phyloP scores from a whole-genome alignment of 1,139 yeast species.

The Pichia sp. region DNA sequence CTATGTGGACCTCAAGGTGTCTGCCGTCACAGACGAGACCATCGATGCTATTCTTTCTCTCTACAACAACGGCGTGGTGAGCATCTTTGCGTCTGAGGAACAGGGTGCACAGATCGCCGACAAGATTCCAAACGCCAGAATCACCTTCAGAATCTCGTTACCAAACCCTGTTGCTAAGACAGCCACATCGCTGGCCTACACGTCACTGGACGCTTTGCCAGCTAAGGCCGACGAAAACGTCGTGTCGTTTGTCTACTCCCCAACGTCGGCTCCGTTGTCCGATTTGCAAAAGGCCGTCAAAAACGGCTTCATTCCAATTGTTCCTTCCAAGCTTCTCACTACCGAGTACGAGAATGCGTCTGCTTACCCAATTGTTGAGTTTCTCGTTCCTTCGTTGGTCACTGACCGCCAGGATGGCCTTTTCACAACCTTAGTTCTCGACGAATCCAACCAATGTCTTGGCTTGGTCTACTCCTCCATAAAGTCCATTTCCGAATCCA shows the following conservation, averaged over 20 bases:
- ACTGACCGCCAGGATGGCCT: conserved; percentile 88
- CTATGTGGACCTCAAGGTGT: conserved; percentile 23
- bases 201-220: conserved; percentile 20
- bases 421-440: conserved; percentile 79
- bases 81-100: conserved; percentile 40
- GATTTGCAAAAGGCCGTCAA: conserved; percentile 8
- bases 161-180: conserved; percentile 15
- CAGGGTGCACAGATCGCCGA: conserved; percentile 36
- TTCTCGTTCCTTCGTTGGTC: conserved; percentile 52
- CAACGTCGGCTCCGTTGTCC: neutral
- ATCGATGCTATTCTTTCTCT: conserved; percentile 41
- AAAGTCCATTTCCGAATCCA: conserved; percentile 77
- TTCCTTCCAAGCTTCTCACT: conserved; percentile 42
- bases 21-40: conserved; percentile 17
- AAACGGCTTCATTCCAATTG: conserved; percentile 47
- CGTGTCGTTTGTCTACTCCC: conserved; percentile 4
- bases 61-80: conserved; percentile 63
- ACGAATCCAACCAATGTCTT: conserved; percentile 58
- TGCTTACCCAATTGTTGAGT: conserved; percentile 41
- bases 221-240: conserved; percentile 5
- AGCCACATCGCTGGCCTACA: conserved; percentile 23
- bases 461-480: conserved; percentile 89
- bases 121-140: conserved; percentile 55
- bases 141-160: conserved; percentile 40
- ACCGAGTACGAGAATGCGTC: conserved; percentile 34